phyloP scores from a whole-genome alignment of 208 protist genomes.

The Crithidia brevicula region DNA sequence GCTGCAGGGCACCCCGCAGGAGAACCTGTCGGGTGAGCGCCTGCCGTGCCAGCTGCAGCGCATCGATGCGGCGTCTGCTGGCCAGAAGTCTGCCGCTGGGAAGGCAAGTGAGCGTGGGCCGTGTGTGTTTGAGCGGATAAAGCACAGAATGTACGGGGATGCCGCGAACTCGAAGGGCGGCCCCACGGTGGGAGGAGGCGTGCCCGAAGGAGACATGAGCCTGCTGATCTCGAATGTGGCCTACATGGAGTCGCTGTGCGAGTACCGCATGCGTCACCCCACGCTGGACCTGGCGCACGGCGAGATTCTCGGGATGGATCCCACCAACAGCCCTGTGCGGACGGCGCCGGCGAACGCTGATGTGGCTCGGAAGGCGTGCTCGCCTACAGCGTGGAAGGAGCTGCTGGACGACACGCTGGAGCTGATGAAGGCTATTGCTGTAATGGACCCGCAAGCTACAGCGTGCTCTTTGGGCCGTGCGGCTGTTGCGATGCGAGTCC shows the following conservation, averaged over 20 bases:
- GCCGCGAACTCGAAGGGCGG: not conserved
- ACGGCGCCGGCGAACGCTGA: not conserved
- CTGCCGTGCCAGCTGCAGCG: constrained; percentile 14
- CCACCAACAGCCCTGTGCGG: not conserved
- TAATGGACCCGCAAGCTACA: not conserved
- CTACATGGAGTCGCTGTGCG: constrained; percentile 39
- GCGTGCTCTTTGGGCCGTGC: not conserved
- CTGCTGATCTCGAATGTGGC: constrained; percentile 20
- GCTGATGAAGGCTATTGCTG: constrained; percentile 34
- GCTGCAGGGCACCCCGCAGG: constrained; percentile 29
- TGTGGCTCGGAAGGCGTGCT: not conserved
- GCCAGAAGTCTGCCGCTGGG: not conserved
- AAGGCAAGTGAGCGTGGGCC: not conserved
- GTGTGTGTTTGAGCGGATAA: constrained; percentile 7
- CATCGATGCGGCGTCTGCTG: not conserved
- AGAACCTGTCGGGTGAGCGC: constrained; percentile 29
- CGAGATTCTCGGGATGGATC: constrained; percentile 6
- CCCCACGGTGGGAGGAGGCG: no score
- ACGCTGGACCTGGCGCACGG: constrained; percentile 27
- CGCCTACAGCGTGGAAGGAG: constrained; percentile 20
- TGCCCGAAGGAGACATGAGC: not conserved
- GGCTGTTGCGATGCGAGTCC: constrained; percentile 10
- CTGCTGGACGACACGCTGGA: constrained; percentile 45
- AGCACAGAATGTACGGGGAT: not conserved
- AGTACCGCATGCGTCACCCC: constrained; percentile 39